A percentile compares a stretch with the other conserved stretches of the same genome.
Evolutionary conservation across 2,329 filamentous ascomycete species (phyloP).

Genomic region (Phialocephala subalpina): DNA sequence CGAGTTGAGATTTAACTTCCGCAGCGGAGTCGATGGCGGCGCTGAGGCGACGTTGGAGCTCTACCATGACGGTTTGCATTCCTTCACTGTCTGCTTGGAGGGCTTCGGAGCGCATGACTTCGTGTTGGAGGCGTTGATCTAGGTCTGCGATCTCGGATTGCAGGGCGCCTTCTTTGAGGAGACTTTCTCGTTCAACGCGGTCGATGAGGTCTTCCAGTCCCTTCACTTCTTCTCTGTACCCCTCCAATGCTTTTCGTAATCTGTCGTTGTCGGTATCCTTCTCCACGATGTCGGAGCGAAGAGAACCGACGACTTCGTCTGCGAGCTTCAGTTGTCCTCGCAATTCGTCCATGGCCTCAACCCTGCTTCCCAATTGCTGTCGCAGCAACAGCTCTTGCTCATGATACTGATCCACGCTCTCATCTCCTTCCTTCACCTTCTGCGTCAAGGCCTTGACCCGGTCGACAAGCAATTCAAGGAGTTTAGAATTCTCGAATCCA

Average conservation of each 20-base stretch:
- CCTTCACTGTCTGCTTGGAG: conserved; percentile 43
- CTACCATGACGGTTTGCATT: conserved; percentile 48
- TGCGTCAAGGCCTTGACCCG: conserved; percentile 58
- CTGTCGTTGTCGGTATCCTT: conserved; percentile 56
- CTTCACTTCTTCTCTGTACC: conserved; percentile 60
- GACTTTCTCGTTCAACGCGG: conserved; percentile 52
- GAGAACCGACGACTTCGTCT: conserved; percentile 23
- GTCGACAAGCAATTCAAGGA: conserved; percentile 62
- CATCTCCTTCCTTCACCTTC: conserved; percentile 56
- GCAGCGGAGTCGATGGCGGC: conserved; percentile 50
- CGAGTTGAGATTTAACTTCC: conserved; percentile 47
- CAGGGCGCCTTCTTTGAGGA: conserved; percentile 25
- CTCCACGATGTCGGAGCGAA: conserved; percentile 37
- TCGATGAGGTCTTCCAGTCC: conserved; percentile 62
- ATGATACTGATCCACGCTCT: conserved; percentile 67
- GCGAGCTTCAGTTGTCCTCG: conserved; percentile 49
- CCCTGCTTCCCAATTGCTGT: conserved; percentile 62
- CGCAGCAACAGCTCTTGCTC: conserved; percentile 62
- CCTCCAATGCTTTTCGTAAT: conserved; percentile 59
- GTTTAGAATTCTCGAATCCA: conserved; percentile 55
- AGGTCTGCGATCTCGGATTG: conserved; percentile 28
- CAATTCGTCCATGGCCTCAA: conserved; percentile 58
- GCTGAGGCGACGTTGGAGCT: conserved; percentile 55
- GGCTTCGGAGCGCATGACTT: conserved; percentile 44
- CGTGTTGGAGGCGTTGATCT: conserved; percentile 46